Conservation (phyloP, 352 stramenopile genomes). For the Thalassiosira mediterranea region DNA sequence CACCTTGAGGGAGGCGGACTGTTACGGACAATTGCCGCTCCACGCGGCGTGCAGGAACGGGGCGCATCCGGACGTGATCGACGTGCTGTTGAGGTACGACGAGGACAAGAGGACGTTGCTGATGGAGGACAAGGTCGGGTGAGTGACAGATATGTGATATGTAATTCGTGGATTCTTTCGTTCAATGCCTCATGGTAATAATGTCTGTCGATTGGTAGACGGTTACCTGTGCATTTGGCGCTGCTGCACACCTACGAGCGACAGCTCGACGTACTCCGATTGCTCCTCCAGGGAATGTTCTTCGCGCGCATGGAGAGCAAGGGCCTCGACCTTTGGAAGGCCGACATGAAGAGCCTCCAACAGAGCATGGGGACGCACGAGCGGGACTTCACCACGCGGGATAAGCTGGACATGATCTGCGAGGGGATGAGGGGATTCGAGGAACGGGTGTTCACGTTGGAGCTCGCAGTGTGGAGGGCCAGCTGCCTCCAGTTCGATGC, state of each 20-base stretch:
- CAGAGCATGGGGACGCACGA: constrained; percentile 52
- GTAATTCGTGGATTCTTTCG: neutral
- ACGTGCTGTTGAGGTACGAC: constrained; percentile 54
- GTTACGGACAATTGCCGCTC: constrained; percentile 50
- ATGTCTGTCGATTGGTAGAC: too few species aligned
- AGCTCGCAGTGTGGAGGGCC: constrained; percentile 61
- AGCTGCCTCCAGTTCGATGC: constrained; percentile 43
- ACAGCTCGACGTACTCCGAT: constrained; percentile 37
- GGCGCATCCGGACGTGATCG: constrained; percentile 48
- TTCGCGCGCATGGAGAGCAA: constrained; percentile 46
- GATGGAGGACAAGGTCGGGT: constrained; percentile 46
- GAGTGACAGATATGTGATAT: constrained; percentile 1
- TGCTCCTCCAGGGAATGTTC: constrained; percentile 60
- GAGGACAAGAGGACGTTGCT: constrained; percentile 44
- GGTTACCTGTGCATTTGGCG: constrained; percentile 61
- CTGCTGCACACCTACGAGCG: constrained; percentile 46
- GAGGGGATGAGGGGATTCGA: constrained; percentile 49
- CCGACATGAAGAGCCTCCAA: constrained; percentile 43
- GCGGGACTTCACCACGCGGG: constrained; percentile 58
- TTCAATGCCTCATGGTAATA: too few species aligned
- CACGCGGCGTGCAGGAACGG: constrained; percentile 65
- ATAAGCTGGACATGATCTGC: constrained; percentile 62
- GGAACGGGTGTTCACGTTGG: constrained; percentile 49
- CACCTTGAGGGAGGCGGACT: constrained; percentile 26
- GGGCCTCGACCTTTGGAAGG: constrained; percentile 63